Conservation (phyloP, 2,329 filamentous ascomycete genomes). For the Colletotrichum lupini region DNA sequence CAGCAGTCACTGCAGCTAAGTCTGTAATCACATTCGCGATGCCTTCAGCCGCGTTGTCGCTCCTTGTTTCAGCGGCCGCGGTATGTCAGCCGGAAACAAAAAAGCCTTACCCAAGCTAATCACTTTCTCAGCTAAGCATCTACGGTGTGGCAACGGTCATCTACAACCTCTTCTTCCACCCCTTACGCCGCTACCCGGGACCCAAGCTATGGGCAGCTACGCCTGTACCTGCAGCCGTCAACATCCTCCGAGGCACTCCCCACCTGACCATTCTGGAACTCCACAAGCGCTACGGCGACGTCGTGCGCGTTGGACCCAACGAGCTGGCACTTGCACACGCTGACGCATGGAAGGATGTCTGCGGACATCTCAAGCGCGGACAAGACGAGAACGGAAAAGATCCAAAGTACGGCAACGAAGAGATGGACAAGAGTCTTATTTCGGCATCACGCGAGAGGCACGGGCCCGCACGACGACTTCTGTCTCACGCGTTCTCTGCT, state of each 20-base stretch:
- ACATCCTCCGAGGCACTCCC: not conserved
- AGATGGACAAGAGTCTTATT: not conserved
- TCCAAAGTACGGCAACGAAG: not conserved
- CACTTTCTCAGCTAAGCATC: not conserved
- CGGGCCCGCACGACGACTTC: slow-evolving; percentile 34
- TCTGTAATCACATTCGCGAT: too few species aligned
- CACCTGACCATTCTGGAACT: slow-evolving; percentile 3
- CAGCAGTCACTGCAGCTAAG: too few species aligned
- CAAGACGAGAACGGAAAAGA: slow-evolving; percentile 19
- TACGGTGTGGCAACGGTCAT: slow-evolving; percentile 19
- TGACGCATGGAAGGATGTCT: slow-evolving; percentile 53
- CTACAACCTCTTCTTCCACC: slow-evolving; percentile 48
- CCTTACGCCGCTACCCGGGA: slow-evolving; percentile 45
- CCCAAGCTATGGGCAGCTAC: slow-evolving; percentile 34
- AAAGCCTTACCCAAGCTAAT: too few species aligned
- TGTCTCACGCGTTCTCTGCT: slow-evolving; percentile 44
- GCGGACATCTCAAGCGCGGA: slow-evolving; percentile 39
- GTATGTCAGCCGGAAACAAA: too few species aligned
- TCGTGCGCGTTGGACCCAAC: slow-evolving; percentile 53
- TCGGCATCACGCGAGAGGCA: slow-evolving; percentile 33
- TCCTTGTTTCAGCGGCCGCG: too few species aligned
- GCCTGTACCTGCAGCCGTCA: slow-evolving; percentile 4
- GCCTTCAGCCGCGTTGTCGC: too few species aligned
- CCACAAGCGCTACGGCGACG: slow-evolving; percentile 41
- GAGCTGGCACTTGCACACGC: slow-evolving; percentile 50